phyloP scores from a whole-genome alignment of 805 yeast species.

The Yarrowia alimentaria region DNA sequence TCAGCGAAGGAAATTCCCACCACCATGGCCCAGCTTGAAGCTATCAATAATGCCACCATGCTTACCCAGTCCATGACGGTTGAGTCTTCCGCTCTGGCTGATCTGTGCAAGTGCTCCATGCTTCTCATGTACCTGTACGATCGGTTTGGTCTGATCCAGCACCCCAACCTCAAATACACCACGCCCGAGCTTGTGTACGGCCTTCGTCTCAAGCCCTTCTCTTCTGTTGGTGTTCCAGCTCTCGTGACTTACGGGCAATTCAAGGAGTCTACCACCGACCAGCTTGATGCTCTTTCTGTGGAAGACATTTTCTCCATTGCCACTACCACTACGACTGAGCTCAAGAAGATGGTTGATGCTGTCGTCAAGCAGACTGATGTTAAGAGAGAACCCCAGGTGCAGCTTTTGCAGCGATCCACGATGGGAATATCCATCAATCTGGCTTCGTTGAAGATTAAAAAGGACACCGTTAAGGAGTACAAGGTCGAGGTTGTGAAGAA shows the following conservation, averaged over 20 bases:
- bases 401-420: constrained; percentile 16
- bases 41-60: constrained; percentile 34
- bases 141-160: constrained; percentile 4
- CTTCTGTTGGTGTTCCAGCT: constrained; percentile 74
- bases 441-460: constrained; percentile 15
- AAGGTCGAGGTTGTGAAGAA: constrained; percentile 17
- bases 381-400: constrained; percentile 20
- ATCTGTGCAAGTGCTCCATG: constrained; percentile 32
- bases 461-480: neutral
- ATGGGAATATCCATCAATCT: constrained; percentile 15
- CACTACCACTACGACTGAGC: constrained; percentile 1
- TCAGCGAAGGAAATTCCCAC: constrained; percentile 29
- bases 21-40: constrained; percentile 28
- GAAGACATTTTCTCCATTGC: constrained; percentile 24
- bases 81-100: constrained; percentile 38
- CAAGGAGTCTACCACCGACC: constrained; percentile 11
- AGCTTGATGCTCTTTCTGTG: neutral
- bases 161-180: constrained; percentile 30
- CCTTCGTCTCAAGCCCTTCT: constrained; percentile 74
- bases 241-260: constrained; percentile 15
- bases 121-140: constrained; percentile 18
- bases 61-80: constrained; percentile 37
- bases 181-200: constrained; percentile 44
- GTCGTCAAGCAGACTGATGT: constrained; percentile 26
- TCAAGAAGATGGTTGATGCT: constrained; percentile 22